phyloP scores from a whole-genome alignment of 371 early-diverging fungal genomes.

The Syncephalastrum racemosum region DNA sequence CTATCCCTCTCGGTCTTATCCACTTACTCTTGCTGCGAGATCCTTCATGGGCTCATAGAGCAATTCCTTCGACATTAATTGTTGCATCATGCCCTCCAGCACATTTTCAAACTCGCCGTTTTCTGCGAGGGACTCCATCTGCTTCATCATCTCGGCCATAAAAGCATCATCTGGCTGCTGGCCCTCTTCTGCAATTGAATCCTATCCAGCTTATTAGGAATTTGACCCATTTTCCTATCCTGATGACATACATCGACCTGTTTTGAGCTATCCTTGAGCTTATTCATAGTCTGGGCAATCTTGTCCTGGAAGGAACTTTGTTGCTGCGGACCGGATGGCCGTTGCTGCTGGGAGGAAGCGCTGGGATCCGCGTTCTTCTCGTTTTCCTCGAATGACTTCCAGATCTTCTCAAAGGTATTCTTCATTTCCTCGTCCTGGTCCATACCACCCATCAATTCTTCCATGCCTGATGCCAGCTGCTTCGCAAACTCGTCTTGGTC shows the following conservation, averaged over 20 bases:
- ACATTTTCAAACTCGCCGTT: constrained; percentile 81
- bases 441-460: constrained; percentile 66
- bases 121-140: constrained; percentile 83
- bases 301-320: constrained; percentile 69
- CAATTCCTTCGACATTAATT: constrained; percentile 88
- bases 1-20: not conserved
- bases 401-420: constrained; percentile 64
- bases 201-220: constrained; percentile 26
- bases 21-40: constrained; percentile 63
- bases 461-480: constrained; percentile 77
- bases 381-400: constrained; percentile 48
- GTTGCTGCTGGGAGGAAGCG: constrained; percentile 9
- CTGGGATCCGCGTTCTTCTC: constrained; percentile 3
- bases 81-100: constrained; percentile 87
- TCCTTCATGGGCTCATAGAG: constrained; percentile 95
- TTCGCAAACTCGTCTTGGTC: constrained; percentile 77
- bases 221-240: not conserved
- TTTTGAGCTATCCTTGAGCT: constrained; percentile 76
- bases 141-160: constrained; percentile 88
- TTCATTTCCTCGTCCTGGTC: constrained; percentile 55
- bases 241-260: constrained; percentile 68
- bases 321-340: constrained; percentile 9
- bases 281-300: constrained; percentile 66
- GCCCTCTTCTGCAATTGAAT: constrained; percentile 60
- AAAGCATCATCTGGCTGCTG: constrained; percentile 59